phyloP scores from a whole-genome alignment of 805 yeast genomes.

The Metschnikowia lochheadii region DNA sequence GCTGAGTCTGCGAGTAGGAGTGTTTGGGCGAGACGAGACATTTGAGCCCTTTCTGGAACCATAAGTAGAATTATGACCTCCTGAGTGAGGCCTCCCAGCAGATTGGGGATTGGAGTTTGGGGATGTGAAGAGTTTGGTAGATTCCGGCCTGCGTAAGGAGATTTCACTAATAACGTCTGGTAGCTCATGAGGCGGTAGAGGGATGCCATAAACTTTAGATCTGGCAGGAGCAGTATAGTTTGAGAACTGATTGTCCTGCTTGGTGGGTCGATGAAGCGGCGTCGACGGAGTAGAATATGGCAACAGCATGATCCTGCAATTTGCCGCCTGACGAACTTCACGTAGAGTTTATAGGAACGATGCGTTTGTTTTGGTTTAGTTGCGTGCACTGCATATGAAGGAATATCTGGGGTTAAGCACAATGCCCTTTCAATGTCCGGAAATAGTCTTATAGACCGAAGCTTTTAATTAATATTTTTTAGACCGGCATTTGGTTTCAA shows the following conservation, averaged over 20 bases:
- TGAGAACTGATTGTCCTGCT: constrained; percentile 5
- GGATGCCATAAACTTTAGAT: constrained; percentile 13
- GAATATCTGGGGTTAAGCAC: constrained; percentile 4
- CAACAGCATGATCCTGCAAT: constrained; percentile 9
- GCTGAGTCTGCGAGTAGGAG: constrained; percentile 14
- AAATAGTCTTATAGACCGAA: neutral
- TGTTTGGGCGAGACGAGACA: constrained; percentile 6
- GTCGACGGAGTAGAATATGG: constrained; percentile 20
- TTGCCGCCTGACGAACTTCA: neutral
- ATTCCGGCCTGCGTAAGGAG: constrained; percentile 9
- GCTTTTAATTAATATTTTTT: neutral
- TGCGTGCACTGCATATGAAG: constrained; percentile 1
- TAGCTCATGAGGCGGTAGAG: constrained; percentile 23
- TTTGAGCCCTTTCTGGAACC: constrained; percentile 3
- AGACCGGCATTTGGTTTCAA: neutral
- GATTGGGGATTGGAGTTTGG: neutral
- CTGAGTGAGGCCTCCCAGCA: neutral
- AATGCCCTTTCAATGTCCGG: neutral
- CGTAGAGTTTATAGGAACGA: neutral
- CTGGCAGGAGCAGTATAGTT: constrained; percentile 11
- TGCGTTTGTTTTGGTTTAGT: constrained; percentile 6
- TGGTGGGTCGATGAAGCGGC: constrained; percentile 13
- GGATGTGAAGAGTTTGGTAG: neutral
- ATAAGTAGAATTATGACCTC: neutral
- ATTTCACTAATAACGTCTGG: constrained; percentile 14